Base-by-base conservation (phyloP, 352 stramenopile genomes). In the Globisporangium recalcitrans region DNA sequence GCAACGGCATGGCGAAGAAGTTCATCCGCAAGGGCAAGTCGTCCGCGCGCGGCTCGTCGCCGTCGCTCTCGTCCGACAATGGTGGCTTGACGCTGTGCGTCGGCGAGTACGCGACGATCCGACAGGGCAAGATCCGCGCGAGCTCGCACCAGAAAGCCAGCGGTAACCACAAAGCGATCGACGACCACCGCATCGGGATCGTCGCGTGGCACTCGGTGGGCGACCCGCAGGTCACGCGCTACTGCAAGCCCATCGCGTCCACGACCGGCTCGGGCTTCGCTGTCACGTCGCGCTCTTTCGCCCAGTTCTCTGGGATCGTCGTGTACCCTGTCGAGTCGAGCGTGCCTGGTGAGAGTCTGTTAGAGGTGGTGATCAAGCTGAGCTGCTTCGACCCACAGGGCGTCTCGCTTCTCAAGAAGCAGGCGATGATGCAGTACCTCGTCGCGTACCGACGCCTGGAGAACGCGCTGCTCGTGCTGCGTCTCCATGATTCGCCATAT, bases 141-240 rank as follows among this genome's bases (percentile, higher is more conserved):
- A 53, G 21, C 31, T 61, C 6, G 21, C 24, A 26, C 9, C 47
- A 58, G 22, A 29, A 56, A 31, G 27, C 32, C 19, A 16, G 22
- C 21, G 29, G 31, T 14, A 64, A 58, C n/a, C 63, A 63, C n/a
- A 72, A 65, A 47, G 60, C 63, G 24, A 9, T 47, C 13, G 62
- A 64, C 16, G 77, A 89, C 60, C 64, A 79, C 13, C 80, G 80
- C 2, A 64, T 90, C 13, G 80, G 80, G 4, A 85, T 90, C 68
- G 80, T 90, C 58, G 80, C 78, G 63, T 74, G 76, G 27, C 78
- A 90, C 54, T 90, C 80, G n/a, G 67, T 90, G 22, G 78, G 85
- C 44, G 80, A 90, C 64, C 77, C 78, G 2, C 71, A 79, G 0
- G 69, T 90, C 22, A 78, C 78, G 29, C 65, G 78, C 21, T 82